These are phyloP conservation scores for Plasmodium gaboni DNA, from an alignment of 169 alveolate species.

Conservation along the genomic window DNA sequence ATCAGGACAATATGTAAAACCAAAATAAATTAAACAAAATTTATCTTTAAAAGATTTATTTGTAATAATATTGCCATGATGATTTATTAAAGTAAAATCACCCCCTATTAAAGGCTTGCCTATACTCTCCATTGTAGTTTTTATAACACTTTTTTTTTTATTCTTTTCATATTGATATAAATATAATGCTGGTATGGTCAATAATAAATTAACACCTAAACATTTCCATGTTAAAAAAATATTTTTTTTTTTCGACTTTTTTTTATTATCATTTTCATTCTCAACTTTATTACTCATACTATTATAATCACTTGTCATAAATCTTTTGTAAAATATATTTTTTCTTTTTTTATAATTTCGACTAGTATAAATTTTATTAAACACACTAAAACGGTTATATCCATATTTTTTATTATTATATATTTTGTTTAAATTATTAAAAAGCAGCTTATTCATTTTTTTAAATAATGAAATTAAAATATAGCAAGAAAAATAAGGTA, in stretches of 20 bases:
- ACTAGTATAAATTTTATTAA: too few relatives aligned
- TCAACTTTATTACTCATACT: too few relatives aligned
- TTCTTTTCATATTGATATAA: conserved; percentile 27
- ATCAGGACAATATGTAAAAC: conserved; percentile 93
- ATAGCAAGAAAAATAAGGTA: too few relatives aligned
- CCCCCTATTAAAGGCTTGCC: conserved; percentile 92
- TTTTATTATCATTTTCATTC: background rate
- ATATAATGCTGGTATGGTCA: conserved; percentile 36
- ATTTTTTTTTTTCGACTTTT: conserved; percentile 15
- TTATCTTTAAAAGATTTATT: conserved; percentile 78
- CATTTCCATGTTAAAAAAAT: conserved; percentile 74
- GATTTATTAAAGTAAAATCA: conserved; percentile 85
- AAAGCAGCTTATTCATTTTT: too few relatives aligned
- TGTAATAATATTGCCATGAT: conserved; percentile 77
- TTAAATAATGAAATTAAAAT: too few relatives aligned
- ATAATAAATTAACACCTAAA: conserved; percentile 46
- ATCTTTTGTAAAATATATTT: too few relatives aligned
- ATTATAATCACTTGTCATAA: too few relatives aligned
- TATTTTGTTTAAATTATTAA: too few relatives aligned
- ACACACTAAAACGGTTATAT: too few relatives aligned
- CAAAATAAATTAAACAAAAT: conserved; percentile 79
- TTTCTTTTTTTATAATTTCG: too few relatives aligned
- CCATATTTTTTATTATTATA: too few relatives aligned
- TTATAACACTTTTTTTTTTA: conserved; percentile 14
- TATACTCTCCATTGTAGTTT: conserved; percentile 49